phyloP scores from a whole-genome alignment of 768 basidiomycete species.

The Lentinula sp. region DNA sequence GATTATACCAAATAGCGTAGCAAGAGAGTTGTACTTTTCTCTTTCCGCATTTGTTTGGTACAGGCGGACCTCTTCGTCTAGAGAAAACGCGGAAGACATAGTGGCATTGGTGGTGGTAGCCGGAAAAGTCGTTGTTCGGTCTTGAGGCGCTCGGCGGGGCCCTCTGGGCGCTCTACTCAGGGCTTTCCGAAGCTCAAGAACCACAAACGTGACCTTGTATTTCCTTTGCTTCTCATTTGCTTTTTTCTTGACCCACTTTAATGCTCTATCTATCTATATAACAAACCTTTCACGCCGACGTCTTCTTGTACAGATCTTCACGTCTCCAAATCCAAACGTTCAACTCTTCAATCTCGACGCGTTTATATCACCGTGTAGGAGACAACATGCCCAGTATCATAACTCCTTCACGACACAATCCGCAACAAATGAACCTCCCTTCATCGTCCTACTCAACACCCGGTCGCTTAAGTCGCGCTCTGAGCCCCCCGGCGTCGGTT shows the following conservation, averaged over 20 bases:
- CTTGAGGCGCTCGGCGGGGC: neutral
- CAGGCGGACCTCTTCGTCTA: constrained; percentile 90
- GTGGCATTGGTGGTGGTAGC: neutral
- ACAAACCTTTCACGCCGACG: neutral
- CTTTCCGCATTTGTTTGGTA: constrained; percentile 85
- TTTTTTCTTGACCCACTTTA: neutral
- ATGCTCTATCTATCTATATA: neutral
- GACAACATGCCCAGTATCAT: neutral
- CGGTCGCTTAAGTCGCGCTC: constrained; percentile 13
- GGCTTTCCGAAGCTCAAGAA: too few relatives aligned
- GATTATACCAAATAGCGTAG: constrained; percentile 89
- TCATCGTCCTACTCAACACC: constrained; percentile 2
- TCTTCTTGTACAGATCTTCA: neutral
- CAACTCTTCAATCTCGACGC: neutral
- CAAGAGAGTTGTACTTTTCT: constrained; percentile 81
- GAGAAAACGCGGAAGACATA: constrained; percentile 41
- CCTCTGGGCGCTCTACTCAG: neutral
- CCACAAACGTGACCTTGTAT: neutral
- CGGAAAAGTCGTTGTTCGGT: neutral
- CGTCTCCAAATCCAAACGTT: neutral
- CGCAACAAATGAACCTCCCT: neutral
- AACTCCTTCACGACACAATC: neutral
- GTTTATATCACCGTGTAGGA: neutral
- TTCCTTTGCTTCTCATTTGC: neutral
- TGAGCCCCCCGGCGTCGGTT: constrained; percentile 23